Evolutionary conservation across 495 filamentous ascomycete genomes (phyloP), one percentile per base, ranked within the genome.

Genomic region (Penicillium cinerascens): DNA sequence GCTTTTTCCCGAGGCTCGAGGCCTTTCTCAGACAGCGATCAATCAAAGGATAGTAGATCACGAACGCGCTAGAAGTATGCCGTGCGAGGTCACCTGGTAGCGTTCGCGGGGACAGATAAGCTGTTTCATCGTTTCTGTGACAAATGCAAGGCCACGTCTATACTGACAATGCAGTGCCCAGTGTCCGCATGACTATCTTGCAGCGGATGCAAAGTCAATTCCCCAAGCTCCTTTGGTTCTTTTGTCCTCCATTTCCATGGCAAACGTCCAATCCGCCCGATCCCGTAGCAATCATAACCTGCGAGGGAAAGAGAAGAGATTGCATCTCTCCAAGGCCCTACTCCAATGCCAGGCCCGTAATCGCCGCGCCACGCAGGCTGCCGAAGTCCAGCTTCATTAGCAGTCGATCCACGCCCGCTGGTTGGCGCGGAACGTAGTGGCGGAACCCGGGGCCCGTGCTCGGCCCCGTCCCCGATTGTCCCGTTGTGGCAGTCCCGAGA

Each of bases 311-410:
- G 13, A 26, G 4, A 44, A 51, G 21, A 33, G 26, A 9, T 17
- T 11, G n/a, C 21, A 23, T 11, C 8, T 4, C 13, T 1, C 22
- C n/a, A 48, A 35, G 15, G n/a, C n/a, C 22, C 44, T 51, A 61
- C 39, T 29, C 46, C 47, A 56, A 26, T 39, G 45, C 47, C 29
- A 52, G 39, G 40, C 52, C 49, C 11, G 44, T 26, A 23, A 38
- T 49, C 22, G 40, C 23, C 25, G 51, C 41, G 27, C 48, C 44
- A 49, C 67, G 64, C 21, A 72, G 60, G 51, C 72, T 77, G 29
- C 72, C 80, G 72, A 89, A 90, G 72, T 93, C 90, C 51, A 95
- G 70, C 65, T 92, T 92, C 87, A 95, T 91, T 40, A 95, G 63
- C 63, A 95, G 72, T 46, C 87, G 75, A 72, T 92, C 88, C 20